phyloP scores from a whole-genome alignment of 495 filamentous ascomycete species.

The Xylaria acuta region DNA sequence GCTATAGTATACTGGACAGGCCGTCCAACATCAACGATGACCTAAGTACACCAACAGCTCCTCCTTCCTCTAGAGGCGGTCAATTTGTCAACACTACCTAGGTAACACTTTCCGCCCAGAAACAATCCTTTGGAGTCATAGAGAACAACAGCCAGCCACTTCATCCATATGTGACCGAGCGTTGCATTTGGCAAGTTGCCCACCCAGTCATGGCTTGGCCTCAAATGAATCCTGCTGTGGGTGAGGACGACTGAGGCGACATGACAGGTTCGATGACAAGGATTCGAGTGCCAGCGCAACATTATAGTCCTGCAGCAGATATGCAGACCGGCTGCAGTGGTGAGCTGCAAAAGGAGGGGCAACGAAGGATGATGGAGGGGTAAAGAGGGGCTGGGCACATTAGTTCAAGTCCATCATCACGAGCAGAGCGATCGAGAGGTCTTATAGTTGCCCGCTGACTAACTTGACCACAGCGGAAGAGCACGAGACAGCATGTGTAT shows the following conservation, averaged over 20 bases:
- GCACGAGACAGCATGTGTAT: background rate
- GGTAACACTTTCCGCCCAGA: background rate
- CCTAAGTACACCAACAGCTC: background rate
- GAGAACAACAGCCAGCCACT: background rate
- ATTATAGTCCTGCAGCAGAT: conserved; percentile 39
- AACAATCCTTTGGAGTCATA: background rate
- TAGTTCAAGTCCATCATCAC: background rate
- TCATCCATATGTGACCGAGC: background rate
- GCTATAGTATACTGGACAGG: background rate
- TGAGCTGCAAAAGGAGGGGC: conserved; percentile 40
- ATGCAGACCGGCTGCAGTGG: conserved; percentile 39
- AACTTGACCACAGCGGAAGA: background rate
- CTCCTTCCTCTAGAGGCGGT: background rate
- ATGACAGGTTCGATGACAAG: conserved; percentile 7
- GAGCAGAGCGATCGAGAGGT: background rate
- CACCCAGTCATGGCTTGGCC: conserved; percentile 9
- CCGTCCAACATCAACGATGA: background rate
- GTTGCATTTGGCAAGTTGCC: background rate
- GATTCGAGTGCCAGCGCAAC: conserved; percentile 39
- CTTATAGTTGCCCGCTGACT: background rate
- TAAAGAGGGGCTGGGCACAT: conserved; percentile 41
- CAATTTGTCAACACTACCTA: background rate
- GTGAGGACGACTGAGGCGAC: background rate
- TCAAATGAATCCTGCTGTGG: background rate
- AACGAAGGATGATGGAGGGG: conserved; percentile 42